These are phyloP conservation scores for Sarocladium brachiariae DNA, from an alignment of 2,329 filamentous ascomycete species.

Conservation along the genomic window DNA sequence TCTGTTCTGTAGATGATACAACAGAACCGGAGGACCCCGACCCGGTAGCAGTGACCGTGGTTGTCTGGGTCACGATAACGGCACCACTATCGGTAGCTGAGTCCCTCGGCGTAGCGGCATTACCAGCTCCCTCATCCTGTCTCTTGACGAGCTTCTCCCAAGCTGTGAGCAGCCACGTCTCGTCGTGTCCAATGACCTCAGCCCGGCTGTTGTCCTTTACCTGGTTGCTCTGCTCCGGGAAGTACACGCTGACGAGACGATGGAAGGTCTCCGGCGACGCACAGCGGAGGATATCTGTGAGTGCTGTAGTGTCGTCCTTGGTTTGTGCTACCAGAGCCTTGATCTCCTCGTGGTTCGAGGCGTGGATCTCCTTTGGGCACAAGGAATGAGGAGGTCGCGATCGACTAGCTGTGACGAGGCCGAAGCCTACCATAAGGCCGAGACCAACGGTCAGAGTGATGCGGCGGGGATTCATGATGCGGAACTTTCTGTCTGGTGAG, in stretches of 20 bases:
- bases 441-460: background rate
- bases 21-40: background rate
- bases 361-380: slow-evolving; percentile 1
- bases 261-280: slow-evolving; percentile 6
- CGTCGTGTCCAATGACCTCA: background rate
- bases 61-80: background rate
- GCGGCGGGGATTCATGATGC: background rate
- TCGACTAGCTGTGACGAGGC: background rate
- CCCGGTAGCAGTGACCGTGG: background rate
- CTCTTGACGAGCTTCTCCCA: slow-evolving; percentile 6
- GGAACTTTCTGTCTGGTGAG: background rate
- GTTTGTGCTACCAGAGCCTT: slow-evolving; percentile 3
- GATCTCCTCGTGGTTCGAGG: background rate
- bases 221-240: slow-evolving; percentile 1
- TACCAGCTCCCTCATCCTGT: slow-evolving; percentile 6
- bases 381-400: background rate
- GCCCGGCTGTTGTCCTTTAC: background rate
- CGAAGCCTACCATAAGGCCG: background rate
- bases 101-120: background rate
- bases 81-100: background rate
- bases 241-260: slow-evolving; percentile 2
- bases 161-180: slow-evolving; percentile 1
- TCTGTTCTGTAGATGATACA: background rate
- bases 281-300: slow-evolving; percentile 3
- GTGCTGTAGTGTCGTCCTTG: background rate